A percentile compares a stretch with the other conserved stretches of the same genome.
Conservation (phyloP, 2,329 filamentous ascomycete species). For the Didymellaceae sp. region DNA sequence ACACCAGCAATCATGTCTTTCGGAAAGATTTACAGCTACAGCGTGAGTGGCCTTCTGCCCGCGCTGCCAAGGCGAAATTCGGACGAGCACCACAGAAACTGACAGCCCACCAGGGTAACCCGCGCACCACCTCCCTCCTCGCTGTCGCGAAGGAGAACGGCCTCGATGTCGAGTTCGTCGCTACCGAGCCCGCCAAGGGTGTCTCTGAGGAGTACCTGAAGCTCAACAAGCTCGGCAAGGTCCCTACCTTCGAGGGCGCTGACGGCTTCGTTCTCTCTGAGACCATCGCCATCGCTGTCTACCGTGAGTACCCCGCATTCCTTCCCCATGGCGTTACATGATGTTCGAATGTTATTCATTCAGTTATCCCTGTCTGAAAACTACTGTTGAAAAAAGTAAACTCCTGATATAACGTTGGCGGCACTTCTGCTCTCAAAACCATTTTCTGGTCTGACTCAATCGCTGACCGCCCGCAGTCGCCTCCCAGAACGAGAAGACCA, state of each 20-base stretch:
- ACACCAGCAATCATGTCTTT: constrained; percentile 77
- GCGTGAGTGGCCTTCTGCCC: constrained; percentile 53
- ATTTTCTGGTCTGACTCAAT: constrained; percentile 36
- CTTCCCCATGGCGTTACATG: constrained; percentile 38
- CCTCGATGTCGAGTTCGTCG: constrained; percentile 85
- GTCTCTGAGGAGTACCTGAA: constrained; percentile 79
- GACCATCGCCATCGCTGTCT: constrained; percentile 94
- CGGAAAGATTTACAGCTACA: constrained; percentile 92
- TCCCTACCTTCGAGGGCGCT: constrained; percentile 89
- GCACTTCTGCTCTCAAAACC: constrained; percentile 1
- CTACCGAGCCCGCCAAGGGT: constrained; percentile 69
- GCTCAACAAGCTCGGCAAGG: constrained; percentile 85
- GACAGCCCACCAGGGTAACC: constrained; percentile 71
- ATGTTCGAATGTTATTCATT: constrained; percentile 75
- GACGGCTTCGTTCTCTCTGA: constrained; percentile 92
- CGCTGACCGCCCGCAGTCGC: constrained; percentile 69
- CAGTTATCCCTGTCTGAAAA: constrained; percentile 84
- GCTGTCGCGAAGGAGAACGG: constrained; percentile 98
- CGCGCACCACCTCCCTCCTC: constrained; percentile 85
- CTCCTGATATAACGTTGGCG: constrained; percentile 77
- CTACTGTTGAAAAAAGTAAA: constrained; percentile 78
- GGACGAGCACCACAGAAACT: constrained; percentile 10
- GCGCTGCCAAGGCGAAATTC: constrained; percentile 5
- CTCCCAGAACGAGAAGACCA: constrained; percentile 99
- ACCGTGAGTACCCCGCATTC: constrained; percentile 72